Conservation (phyloP, 768 basidiomycete species). For the Flagelloscypha sp. region DNA sequence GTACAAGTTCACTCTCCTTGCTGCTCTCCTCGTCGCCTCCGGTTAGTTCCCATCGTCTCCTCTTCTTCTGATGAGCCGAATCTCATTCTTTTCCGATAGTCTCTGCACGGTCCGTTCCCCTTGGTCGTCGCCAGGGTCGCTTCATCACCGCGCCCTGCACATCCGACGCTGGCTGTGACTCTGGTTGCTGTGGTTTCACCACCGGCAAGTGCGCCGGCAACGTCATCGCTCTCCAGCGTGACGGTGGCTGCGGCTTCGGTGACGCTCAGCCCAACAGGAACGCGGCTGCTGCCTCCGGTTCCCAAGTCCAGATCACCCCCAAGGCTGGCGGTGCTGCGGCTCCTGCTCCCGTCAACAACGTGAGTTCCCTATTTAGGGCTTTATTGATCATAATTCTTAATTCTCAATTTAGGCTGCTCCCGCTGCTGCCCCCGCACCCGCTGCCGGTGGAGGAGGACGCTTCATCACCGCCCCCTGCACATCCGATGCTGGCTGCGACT, state of each 20-base stretch:
- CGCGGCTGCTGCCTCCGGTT: conserved; percentile 9
- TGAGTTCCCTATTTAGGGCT: too few relatives aligned
- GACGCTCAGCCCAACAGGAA: conserved; percentile 13
- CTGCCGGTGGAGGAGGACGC: too few relatives aligned
- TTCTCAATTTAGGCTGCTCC: too few relatives aligned
- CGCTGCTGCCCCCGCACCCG: too few relatives aligned
- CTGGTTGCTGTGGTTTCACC: conserved; percentile 15
- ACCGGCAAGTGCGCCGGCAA: conserved; percentile 16
- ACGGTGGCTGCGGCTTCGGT: conserved; percentile 16
- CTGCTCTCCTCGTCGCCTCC: too few relatives aligned
- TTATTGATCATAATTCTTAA: too few relatives aligned
- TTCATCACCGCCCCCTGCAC: conserved; percentile 14
- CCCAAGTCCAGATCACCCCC: neutral
- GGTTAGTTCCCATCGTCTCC: too few relatives aligned
- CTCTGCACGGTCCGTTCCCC: too few relatives aligned
- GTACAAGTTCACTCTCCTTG: too few relatives aligned
- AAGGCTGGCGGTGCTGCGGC: neutral
- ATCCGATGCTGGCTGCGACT: conserved; percentile 13
- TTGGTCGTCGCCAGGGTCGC: conserved; percentile 11
- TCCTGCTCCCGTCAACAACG: neutral
- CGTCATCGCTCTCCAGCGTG: conserved; percentile 14
- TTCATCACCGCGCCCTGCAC: conserved; percentile 14
- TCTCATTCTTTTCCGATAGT: too few relatives aligned
- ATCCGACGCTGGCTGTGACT: conserved; percentile 13
- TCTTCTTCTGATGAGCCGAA: too few relatives aligned